Base-by-base conservation (phyloP, 768 basidiomycete genomes). In the Tulasnella sp. region DNA sequence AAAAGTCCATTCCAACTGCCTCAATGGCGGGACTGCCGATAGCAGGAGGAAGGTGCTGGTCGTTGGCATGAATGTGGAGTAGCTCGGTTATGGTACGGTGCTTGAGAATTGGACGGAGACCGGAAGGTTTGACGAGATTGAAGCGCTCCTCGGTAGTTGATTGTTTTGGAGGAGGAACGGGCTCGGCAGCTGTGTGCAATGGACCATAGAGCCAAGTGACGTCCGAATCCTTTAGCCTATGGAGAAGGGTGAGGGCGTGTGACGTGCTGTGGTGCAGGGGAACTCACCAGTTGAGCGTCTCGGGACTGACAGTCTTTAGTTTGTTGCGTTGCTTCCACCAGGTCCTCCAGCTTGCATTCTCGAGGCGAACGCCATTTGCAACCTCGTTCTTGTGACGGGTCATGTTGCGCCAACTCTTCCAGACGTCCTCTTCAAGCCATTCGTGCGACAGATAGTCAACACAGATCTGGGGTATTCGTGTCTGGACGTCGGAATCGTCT, bases 291-390 rank as follows among this genome's bases (percentile, higher is more conserved):
- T 99, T 99, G 64, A 99, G 80, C 3, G 93, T 96, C 74, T 99
- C 96, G 58, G 94, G 94, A 23, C 83, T 86, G 67, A 99, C 77
- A 0, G 94, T 99, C 73, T 84, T 88, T 60, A 99, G 78, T 62
- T 92, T 87, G 65, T 96, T 96, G 61, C 94, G 76, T 77, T 97
- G 93, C 72, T 98, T 97, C 84, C 93, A 97, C 94, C 94, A 99
- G 1, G 93, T 98, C 39, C 94, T 75, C 94, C 94, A 99, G 60
- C 86, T 89, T 7, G 96, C 96, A 66, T 99, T 99, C 75, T 99
- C 96, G 57, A 99, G 79, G 48, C 94, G 75, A 46, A 85, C 76
- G 45, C 94, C 94, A 68, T 99, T 98, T 5, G 89, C 81, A 66
- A 99, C 96, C 71, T 91, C 94, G 68, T 94, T 86, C 80, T 98